Conservation (phyloP, 1,139 yeast species). For the Geotrichum reessii region DNA sequence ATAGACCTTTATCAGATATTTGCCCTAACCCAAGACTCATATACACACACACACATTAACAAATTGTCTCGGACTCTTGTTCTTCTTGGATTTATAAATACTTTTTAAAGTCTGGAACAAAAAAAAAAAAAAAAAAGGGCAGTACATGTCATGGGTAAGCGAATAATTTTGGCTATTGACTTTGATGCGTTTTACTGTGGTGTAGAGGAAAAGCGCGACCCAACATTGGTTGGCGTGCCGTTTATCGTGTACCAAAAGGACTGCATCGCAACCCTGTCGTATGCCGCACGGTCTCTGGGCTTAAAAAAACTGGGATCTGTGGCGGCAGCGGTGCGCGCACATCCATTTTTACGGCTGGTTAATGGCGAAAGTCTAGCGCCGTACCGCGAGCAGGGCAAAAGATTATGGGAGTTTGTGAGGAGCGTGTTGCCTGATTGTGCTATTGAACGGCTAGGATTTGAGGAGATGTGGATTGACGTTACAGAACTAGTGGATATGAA, state of each 20-base stretch:
- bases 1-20: background rate
- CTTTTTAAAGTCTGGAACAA: no score
- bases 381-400: conserved; percentile 35
- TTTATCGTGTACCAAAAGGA: conserved; percentile 37
- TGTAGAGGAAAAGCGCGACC: conserved; percentile 34
- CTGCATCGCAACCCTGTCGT: conserved; percentile 35
- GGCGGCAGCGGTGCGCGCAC: conserved; percentile 24
- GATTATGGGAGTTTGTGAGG: conserved; percentile 29
- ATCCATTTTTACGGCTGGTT: conserved; percentile 32
- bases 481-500: conserved; percentile 26
- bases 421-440: conserved; percentile 25
- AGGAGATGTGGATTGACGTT: conserved; percentile 36
- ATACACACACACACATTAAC: background rate
- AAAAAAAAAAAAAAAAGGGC: no score
- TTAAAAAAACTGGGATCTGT: conserved; percentile 31
- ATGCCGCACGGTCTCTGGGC: conserved; percentile 36
- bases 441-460: conserved; percentile 38
- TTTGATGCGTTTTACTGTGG: conserved; percentile 38
- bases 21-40: conserved; percentile 6
- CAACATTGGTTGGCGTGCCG: conserved; percentile 30
- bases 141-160: conserved; percentile 1
- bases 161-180: conserved; percentile 30
- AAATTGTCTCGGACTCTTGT: background rate
- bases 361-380: conserved; percentile 36
- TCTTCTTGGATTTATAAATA: no score